Evolutionary conservation across 2,329 filamentous ascomycete genomes (phyloP), one percentile per base, ranked within the genome.

Genomic region (Aspergillus flavus): DNA sequence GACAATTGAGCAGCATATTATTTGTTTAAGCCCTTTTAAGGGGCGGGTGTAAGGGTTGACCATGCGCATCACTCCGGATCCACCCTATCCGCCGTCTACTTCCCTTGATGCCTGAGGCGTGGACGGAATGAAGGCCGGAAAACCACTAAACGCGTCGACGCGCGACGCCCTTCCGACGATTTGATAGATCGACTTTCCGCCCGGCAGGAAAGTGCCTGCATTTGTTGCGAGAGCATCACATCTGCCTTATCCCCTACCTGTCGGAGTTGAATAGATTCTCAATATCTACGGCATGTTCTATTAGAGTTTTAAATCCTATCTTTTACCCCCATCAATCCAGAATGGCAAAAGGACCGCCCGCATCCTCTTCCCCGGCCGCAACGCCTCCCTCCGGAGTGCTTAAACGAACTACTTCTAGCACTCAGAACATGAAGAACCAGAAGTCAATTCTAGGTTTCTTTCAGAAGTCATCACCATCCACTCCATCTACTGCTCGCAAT

Each of bases 401-500:
- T 61, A 81, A 80, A 68, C 75, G 76, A 63, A 71, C 79, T 7
- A 77, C 77, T 7, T 76, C 80, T 21, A 79, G 75, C 61, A 76
- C 76, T 12, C 77, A 79, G 67, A 79, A 79, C 52, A 80, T 78
- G 76, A 88, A 88, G 72, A 88, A 86, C 71, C 89, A 92, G 73
- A 85, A 83, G 75, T 91, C 89, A 59, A 93, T 95, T 64, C 82
- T 93, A 41, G 90, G 91, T 50, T 95, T 95, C 84, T 94, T 94
- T 73, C 85, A 89, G 68, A 93, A 80, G 61, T 80, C 82, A 3
- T 79, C 83, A 16, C 82, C 82, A 21, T 81, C 83, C 30, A 82
- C 83, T 54, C 74, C 73, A 66, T 73, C 76, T 1, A 66, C 61
- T 39, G 63, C 68, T 26, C 69, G 71, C 39, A 65, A 68, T 53